phyloP scores from a whole-genome alignment of 345 rosid genomes.

The Pugionium cornutum region DNA sequence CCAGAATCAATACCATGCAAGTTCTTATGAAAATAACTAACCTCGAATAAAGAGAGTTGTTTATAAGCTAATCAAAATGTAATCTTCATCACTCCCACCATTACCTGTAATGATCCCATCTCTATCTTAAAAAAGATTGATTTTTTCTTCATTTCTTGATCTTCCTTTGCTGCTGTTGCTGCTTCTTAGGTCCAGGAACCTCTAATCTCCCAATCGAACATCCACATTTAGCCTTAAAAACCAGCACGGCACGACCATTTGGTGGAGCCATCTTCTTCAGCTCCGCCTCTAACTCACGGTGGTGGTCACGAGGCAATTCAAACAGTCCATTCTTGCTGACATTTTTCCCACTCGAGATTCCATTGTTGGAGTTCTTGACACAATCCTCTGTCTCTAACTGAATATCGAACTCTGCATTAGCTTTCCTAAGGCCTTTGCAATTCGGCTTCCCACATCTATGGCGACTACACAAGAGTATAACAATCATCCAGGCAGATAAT shows the following conservation, averaged over 20 bases:
- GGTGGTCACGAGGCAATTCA: conserved; percentile 71
- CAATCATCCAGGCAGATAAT: conserved; percentile 57
- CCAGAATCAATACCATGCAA: conserved; percentile 1
- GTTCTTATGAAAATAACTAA: conserved; percentile 26
- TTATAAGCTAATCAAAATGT: conserved; percentile 31
- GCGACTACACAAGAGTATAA: conserved; percentile 55
- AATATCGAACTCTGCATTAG: conserved; percentile 80
- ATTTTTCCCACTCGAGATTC: conserved; percentile 37
- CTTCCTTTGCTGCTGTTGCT: conserved; percentile 48
- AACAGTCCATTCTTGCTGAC: conserved; percentile 59
- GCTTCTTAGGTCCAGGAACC: conserved; percentile 79
- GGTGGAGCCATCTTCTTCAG: conserved; percentile 81
- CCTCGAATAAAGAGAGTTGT: conserved; percentile 16
- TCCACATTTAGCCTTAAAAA: conserved; percentile 70
- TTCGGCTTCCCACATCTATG: conserved; percentile 76
- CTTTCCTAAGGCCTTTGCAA: conserved; percentile 77
- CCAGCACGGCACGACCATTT: conserved; percentile 69
- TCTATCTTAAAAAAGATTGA: conserved; percentile 3
- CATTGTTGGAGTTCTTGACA: conserved; percentile 54
- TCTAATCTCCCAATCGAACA: conserved; percentile 82
- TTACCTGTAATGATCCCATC: conserved; percentile 24
- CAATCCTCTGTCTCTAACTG: conserved; percentile 91
- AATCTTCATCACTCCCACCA: conserved; percentile 11
- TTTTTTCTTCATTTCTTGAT: conserved; percentile 59
- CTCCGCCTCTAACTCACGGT: conserved; percentile 69